Evolutionary conservation across 1,139 yeast genomes (phyloP), one percentile per base, ranked within the genome.

Genomic region (Suhomyces panamericanus): DNA sequence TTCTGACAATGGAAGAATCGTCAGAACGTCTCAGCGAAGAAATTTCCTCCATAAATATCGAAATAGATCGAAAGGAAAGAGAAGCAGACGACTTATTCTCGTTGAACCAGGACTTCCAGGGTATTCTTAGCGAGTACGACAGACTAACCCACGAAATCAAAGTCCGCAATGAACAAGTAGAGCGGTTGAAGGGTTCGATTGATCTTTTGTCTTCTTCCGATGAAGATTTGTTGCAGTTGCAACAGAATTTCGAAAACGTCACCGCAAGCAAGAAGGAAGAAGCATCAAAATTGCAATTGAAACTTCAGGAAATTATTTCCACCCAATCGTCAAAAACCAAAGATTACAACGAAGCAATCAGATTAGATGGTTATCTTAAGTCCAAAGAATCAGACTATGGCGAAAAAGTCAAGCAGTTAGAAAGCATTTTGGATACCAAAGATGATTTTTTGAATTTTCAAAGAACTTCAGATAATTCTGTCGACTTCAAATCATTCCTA

Each of bases 31-130:
- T 75, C 50, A 70, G 75, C 17, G 62, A 57, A 5, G 82, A 83
- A 42, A 81, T 87, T 10, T 72, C 71, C 1, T 60, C 58, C 1
- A 62, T 86, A 11, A 78, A 49, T 40, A 41, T 56, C 17, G 67
- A 80, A 44, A 75, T 91, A 45, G 75, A 76, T 13, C 59, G 62
- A 4, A 73, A 83, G 4, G 84, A 85, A 28, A 63, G 65, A 27
- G 80, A 85, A 51, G 78, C 90, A 2, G 85, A 86, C 40, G 63
- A 63, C 11, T 67, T 91, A 7, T 89, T 90, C 63, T 80, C 80
- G 38, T 77, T 89, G 1, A 87, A 89, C 59, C 96, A 89, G 62
- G 85, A 83, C 49, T 90, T 87, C 57, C 96, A 90, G 60, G 76
- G 81, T 48, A 81, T 83, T 1, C 62, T 89, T 26, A 82, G 86